Evolutionary conservation across 306 rosid genomes (phyloP).

Genomic region (Inga laurina): DNA sequence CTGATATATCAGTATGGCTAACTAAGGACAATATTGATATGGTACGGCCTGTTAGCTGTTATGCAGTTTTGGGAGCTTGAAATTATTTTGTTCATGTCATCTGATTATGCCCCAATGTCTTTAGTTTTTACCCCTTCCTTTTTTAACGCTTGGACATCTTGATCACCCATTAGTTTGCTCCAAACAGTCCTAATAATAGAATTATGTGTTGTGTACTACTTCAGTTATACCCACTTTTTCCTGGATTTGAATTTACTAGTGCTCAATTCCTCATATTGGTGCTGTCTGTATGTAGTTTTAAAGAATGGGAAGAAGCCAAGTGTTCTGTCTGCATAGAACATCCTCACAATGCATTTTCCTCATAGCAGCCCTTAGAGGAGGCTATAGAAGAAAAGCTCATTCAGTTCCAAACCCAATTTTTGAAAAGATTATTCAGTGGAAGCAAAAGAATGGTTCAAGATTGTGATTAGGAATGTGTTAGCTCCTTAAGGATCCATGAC

Average conservation of each 20-base stretch:
- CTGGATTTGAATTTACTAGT: slow-evolving; percentile 6
- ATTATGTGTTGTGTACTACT: background rate
- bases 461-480: too few relatives aligned
- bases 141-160: background rate
- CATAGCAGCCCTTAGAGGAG: slow-evolving; percentile 65
- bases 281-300: slow-evolving; percentile 34
- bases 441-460: too few relatives aligned
- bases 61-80: slow-evolving; percentile 7
- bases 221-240: background rate
- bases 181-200: background rate
- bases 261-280: slow-evolving; percentile 24
- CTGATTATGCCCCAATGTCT: background rate
- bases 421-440: too few relatives aligned
- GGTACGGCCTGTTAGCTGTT: background rate
- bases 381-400: too few relatives aligned
- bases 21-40: background rate
- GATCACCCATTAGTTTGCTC: background rate
- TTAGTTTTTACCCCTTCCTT: background rate
- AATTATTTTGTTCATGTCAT: background rate
- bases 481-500: too few relatives aligned
- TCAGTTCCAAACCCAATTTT: too few relatives aligned
- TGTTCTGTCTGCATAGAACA: slow-evolving; percentile 98
- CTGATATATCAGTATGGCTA: background rate
- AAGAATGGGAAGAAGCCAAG: slow-evolving; percentile 95
- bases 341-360: slow-evolving; percentile 98